These are phyloP conservation scores for Hortiboletus flavorubellus DNA, from an alignment of 768 basidiomycete species.

Conservation along the genomic window DNA sequence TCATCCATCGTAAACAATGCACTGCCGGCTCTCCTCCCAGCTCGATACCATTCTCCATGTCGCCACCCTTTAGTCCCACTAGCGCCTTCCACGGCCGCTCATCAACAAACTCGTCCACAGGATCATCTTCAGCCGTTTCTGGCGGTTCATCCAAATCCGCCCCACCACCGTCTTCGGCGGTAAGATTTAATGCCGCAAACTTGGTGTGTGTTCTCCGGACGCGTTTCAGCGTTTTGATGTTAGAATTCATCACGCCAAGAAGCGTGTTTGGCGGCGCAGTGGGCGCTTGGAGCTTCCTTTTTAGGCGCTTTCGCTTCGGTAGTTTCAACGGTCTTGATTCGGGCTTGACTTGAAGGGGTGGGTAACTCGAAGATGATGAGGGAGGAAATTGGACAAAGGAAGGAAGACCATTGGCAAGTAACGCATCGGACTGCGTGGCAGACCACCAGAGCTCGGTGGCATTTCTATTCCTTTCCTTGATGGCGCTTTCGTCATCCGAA, in stretches of 20 bases:
- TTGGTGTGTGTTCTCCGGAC: constrained; percentile 71
- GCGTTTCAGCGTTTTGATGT: constrained; percentile 71
- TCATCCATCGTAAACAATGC: constrained; percentile 70
- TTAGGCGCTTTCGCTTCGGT: constrained; percentile 24
- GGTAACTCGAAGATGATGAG: constrained; percentile 11
- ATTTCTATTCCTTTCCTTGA: constrained; percentile 37
- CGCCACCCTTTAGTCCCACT: constrained; percentile 16
- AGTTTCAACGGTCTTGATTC: constrained; percentile 8
- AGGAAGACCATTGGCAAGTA: constrained; percentile 66
- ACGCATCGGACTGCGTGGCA: constrained; percentile 56
- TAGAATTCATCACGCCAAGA: constrained; percentile 69
- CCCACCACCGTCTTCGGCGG: constrained; percentile 34
- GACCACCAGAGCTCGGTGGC: constrained; percentile 71
- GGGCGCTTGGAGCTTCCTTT: constrained; percentile 16
- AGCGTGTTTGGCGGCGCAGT: constrained; percentile 43
- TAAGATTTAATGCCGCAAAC: constrained; percentile 53
- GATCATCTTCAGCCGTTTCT: constrained; percentile 32
- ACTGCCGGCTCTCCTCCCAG: constrained; percentile 58
- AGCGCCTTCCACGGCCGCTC: constrained; percentile 56
- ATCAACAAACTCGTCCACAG: constrained; percentile 41
- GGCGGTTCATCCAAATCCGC: constrained; percentile 33
- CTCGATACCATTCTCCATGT: constrained; percentile 38
- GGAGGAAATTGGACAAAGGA: constrained; percentile 37
- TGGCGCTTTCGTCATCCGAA: constrained; percentile 30
- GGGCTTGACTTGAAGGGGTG: constrained; percentile 9